Percentiles rank a stretch among this genome's conserved stretches.
Conservation (phyloP, 257 asterid genomes). For the Capsicum rhomboideum region DNA sequence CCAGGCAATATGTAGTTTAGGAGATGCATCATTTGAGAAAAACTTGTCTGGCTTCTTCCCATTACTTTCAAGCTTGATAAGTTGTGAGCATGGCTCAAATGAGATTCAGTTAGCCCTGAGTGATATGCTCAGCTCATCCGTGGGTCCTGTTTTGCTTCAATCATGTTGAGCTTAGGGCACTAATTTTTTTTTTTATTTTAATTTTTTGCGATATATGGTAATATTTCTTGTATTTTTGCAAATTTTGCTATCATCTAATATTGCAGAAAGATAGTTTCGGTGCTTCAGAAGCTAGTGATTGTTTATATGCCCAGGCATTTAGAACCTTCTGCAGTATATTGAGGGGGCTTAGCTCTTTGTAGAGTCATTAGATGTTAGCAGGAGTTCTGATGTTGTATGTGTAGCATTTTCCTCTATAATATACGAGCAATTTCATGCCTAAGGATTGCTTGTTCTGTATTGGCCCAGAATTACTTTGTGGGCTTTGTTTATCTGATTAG, state of each 20-base stretch:
- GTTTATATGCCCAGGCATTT: conserved; percentile 19
- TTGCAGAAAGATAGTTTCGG: conserved; percentile 31
- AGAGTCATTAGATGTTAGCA: conserved; percentile 22
- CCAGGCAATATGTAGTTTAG: conserved; percentile 77
- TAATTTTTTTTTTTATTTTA: not conserved
- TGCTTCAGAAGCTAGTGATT: conserved; percentile 28
- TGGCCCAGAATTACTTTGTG: not conserved
- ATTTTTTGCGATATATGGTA: conserved; percentile 31
- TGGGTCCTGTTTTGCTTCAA: conserved; percentile 80
- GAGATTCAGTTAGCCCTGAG: conserved; percentile 89
- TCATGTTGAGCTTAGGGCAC: conserved; percentile 47
- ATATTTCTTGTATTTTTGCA: not conserved
- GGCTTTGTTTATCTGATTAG: not conserved
- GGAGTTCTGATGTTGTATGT: conserved; percentile 44
- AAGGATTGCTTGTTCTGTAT: not conserved
- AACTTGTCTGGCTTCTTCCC: conserved; percentile 70
- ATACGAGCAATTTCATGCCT: conserved; percentile 4
- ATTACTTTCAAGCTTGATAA: conserved; percentile 65
- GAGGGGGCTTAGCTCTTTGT: conserved; percentile 16
- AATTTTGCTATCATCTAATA: conserved; percentile 14
- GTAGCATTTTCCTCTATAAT: conserved; percentile 1
- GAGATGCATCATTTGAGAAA: conserved; percentile 70
- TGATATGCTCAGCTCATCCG: conserved; percentile 72
- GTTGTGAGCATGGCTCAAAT: conserved; percentile 92
- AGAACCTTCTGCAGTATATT: conserved; percentile 17